Conservation (phyloP, 257 asterid species). For the Solanum chaucha region DNA sequence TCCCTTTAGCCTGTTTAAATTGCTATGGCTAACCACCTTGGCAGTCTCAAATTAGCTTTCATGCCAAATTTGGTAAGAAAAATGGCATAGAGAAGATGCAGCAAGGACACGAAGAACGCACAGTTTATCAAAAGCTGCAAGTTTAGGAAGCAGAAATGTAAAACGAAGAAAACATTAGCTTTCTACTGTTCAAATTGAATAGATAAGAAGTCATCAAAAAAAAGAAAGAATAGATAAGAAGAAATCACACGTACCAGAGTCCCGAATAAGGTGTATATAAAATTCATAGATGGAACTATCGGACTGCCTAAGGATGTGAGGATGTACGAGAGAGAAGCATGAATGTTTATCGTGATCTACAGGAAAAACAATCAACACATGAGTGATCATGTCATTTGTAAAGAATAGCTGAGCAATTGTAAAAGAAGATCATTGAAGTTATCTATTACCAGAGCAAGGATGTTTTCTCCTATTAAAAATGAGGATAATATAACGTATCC, state of each 20-base stretch:
- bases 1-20: slow-evolving; percentile 11
- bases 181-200: neutral
- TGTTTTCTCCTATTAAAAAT: slow-evolving; percentile 83
- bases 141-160: neutral
- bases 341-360: slow-evolving; percentile 79
- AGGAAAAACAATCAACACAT: neutral
- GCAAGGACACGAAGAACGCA: slow-evolving; percentile 55
- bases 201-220: neutral
- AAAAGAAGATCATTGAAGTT: neutral
- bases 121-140: slow-evolving; percentile 84
- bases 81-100: slow-evolving; percentile 78
- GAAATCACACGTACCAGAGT: slow-evolving; percentile 42
- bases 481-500: slow-evolving; percentile 76
- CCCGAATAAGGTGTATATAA: slow-evolving; percentile 68
- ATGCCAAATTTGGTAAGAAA: slow-evolving; percentile 72
- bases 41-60: slow-evolving; percentile 63
- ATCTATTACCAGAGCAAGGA: slow-evolving; percentile 67
- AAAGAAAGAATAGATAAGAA: neutral
- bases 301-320: slow-evolving; percentile 59
- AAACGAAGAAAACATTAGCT: neutral
- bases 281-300: slow-evolving; percentile 68
- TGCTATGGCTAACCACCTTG: slow-evolving; percentile 73
- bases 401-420: neutral
- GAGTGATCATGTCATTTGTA: neutral
- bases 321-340: slow-evolving; percentile 55